These are phyloP conservation scores for Chytriomyces confervae DNA, from an alignment of 192 early-diverging fungal genomes.

Conservation along the genomic window DNA sequence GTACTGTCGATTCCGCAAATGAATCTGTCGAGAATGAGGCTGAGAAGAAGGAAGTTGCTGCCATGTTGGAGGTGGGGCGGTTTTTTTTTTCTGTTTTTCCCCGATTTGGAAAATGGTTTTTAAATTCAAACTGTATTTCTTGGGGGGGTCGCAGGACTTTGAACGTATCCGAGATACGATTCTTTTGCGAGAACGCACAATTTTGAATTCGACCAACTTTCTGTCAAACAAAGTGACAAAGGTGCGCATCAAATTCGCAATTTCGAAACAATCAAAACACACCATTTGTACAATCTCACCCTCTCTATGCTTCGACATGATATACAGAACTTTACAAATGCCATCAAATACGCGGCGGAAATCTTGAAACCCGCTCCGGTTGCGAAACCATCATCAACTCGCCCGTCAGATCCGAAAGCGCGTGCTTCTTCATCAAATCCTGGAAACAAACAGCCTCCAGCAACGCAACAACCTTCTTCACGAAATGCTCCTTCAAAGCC, in stretches of 20 bases:
- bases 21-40: too few relatives aligned
- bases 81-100: too few relatives aligned
- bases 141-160: not conserved
- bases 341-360: conserved; percentile 31
- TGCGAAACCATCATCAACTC: conserved; percentile 11
- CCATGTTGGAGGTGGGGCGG: too few relatives aligned
- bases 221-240: conserved; percentile 29
- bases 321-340: conserved; percentile 22
- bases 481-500: not conserved
- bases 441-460: not conserved
- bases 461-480: conserved; percentile 12
- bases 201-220: conserved; percentile 26
- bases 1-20: too few relatives aligned
- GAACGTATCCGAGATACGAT: conserved; percentile 11
- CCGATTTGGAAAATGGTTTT: too few relatives aligned
- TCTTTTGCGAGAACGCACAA: conserved; percentile 13
- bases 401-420: conserved; percentile 28
- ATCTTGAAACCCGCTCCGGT: conserved; percentile 22
- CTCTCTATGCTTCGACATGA: not conserved
- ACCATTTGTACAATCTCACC: conserved; percentile 4
- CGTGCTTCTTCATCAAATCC: not conserved
- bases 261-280: not conserved
- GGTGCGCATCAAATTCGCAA: not conserved
- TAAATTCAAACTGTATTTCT: not conserved
- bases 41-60: too few relatives aligned